Evolutionary conservation across 2,329 filamentous ascomycete species (phyloP).

Genomic region (Bimuria novae-zelandiae): DNA sequence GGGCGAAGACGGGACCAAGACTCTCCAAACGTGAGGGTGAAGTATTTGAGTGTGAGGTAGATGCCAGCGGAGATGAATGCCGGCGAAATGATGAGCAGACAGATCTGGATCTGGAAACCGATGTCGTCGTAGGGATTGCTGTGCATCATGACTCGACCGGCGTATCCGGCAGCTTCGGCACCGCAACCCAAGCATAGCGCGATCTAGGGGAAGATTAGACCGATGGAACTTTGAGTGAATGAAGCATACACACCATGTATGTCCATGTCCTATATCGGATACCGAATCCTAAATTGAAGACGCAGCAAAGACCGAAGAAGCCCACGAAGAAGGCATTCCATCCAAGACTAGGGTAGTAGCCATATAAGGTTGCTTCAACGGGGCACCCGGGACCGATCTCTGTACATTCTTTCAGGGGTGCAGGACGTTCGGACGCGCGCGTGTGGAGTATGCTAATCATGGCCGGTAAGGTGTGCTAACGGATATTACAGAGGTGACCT

Average conservation of each 20-base stretch:
- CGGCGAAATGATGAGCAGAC: constrained; percentile 60
- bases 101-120: constrained; percentile 60
- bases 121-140: constrained; percentile 55
- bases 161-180: constrained; percentile 61
- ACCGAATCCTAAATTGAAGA: constrained; percentile 56
- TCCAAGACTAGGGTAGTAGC: constrained; percentile 58
- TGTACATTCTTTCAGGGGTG: constrained; percentile 1
- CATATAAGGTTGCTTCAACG: constrained; percentile 55
- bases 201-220: constrained; percentile 23
- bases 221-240: neutral
- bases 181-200: constrained; percentile 55
- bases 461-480: neutral
- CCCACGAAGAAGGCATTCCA: constrained; percentile 59
- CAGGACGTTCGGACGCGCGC: constrained; percentile 21
- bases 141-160: constrained; percentile 59
- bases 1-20: constrained; percentile 36
- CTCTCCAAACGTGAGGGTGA: constrained; percentile 60
- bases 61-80: constrained; percentile 61
- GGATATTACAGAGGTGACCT: neutral
- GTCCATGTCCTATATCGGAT: constrained; percentile 60
- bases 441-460: constrained; percentile 12
- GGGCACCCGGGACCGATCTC: constrained; percentile 43
- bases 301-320: constrained; percentile 55
- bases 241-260: constrained; percentile 47
- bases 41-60: constrained; percentile 61